Evolutionary conservation across 495 filamentous ascomycete species (phyloP).

Genomic region (Tuber microsphaerosporum): DNA sequence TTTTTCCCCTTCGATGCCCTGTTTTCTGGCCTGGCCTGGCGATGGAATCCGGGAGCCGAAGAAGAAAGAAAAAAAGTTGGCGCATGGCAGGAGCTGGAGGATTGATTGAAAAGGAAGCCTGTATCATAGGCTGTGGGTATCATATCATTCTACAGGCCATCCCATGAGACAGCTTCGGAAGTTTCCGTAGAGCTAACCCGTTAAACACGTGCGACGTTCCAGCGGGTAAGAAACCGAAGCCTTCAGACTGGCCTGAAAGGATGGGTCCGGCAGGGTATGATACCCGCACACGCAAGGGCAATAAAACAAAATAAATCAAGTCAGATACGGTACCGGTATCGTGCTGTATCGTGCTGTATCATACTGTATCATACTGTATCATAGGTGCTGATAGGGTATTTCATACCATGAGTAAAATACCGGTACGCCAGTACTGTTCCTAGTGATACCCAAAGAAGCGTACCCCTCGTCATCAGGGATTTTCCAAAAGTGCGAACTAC

Average conservation of each 20-base stretch:
- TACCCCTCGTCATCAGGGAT: background rate
- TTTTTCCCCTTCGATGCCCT: constrained; percentile 10
- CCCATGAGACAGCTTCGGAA: background rate
- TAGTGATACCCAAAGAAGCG: background rate
- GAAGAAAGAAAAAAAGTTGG: background rate
- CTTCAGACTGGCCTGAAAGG: background rate
- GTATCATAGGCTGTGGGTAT: constrained; percentile 2
- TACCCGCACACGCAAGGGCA: background rate
- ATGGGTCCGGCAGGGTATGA: background rate
- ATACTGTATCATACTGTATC: background rate
- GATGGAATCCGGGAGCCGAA: background rate
- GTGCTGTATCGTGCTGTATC: too few relatives aligned
- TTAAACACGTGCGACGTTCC: constrained; percentile 1
- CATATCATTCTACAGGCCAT: background rate
- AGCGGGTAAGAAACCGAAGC: background rate
- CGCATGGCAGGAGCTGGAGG: background rate
- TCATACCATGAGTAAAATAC: background rate
- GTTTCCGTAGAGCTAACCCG: background rate
- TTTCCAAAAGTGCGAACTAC: background rate
- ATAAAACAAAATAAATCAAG: background rate
- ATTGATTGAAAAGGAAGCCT: background rate
- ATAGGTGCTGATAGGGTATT: background rate
- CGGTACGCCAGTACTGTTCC: background rate
- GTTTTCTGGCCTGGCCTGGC: background rate
- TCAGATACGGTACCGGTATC: background rate